Base-by-base conservation (phyloP, 176 grass and related monocot genomes). In the Musa itinerans region DNA sequence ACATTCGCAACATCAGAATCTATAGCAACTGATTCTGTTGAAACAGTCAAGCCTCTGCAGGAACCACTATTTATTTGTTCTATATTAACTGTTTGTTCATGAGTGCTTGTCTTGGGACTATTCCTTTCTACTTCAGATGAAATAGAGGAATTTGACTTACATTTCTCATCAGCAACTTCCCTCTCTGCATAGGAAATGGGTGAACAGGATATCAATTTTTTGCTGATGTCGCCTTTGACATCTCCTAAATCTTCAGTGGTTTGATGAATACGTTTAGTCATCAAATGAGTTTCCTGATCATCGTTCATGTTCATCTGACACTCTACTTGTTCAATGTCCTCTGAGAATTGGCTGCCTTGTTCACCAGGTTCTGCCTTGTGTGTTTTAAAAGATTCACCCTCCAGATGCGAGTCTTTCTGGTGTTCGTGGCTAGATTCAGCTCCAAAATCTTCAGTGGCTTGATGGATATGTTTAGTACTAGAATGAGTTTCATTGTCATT, bases 161-260 rank as follows among this genome's bases (percentile, higher is more conserved):
- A 51, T 4, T 65, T 64, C 19, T 53, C 78, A 27, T 73, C 55
- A 62, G 49, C 27, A 34, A 72, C 48, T 13, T 72, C 71, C 10
- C 81, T 75, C 24, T 81, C 81, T 2, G 77, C 83, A 14, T 85
- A 76, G 25, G 86, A 77, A 79, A 84, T 57, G 20, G 74, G 78
- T 22, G 22, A 81, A 73, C 26, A 76, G 71, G 50, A 75, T 66
- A 78, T 52, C 7, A 81, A 78, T 58, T 72, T 63, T 3, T 84
- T 69, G 50, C 11, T 82, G 56, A 25, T 72, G 21, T 84, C 81
- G 20, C 86, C 76, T 74, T 73, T 24, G 20, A 34, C 19, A 10
- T 23, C 16, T 78, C 50, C 20, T 54, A 54, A 17, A 15, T 56
- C 4, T 34, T 54, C 67, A 11, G 0, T 53, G 49, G 16, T 34